phyloP scores from a whole-genome alignment of 306 rosid species.

The Crotalaria pallida region DNA sequence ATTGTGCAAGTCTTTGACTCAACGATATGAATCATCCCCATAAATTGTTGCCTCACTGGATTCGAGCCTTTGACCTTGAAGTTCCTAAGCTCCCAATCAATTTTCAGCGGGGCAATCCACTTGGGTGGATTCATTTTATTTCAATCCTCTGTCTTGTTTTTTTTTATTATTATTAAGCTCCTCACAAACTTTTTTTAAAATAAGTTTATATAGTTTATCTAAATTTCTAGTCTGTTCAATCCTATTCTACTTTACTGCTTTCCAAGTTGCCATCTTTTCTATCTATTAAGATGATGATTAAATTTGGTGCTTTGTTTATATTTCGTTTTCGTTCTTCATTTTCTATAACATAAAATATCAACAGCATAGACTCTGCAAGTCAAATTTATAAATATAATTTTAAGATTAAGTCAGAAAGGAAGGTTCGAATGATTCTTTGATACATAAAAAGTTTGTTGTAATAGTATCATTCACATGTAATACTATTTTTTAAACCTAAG shows the following conservation, averaged over 20 bases:
- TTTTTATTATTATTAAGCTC: background rate
- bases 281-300: background rate
- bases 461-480: no score
- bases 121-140: no score
- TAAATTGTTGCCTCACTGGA: no score
- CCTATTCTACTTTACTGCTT: background rate
- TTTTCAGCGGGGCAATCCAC: no score
- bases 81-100: no score
- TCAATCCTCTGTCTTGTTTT: background rate
- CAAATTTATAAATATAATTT: no score
- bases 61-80: no score
- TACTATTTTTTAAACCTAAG: no score
- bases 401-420: background rate
- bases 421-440: background rate
- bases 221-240: background rate
- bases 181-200: background rate
- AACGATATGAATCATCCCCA: no score
- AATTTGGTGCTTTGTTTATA: background rate
- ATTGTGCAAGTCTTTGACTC: no score
- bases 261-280: background rate
- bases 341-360: background rate
- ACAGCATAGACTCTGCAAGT: no score
- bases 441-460: no score
- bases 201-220: background rate
- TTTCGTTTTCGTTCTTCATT: background rate